phyloP scores from a whole-genome alignment of 345 rosid species.

The Sonneratia alba region DNA sequence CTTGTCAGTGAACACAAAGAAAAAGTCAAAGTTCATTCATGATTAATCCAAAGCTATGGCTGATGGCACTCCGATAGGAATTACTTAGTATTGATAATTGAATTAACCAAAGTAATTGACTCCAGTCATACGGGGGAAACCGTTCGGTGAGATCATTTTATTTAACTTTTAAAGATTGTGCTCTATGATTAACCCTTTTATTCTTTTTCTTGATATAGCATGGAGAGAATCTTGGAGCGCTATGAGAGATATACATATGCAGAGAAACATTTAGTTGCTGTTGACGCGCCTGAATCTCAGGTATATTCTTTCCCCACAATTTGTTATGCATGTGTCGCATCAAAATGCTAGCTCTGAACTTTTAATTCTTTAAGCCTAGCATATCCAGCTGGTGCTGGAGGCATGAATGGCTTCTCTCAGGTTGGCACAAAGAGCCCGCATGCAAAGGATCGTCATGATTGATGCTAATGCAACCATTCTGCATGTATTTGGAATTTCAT shows the following conservation, averaged over 20 bases:
- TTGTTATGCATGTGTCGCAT: not conserved
- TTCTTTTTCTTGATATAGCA: constrained; percentile 22
- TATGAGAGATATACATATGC: constrained; percentile 44
- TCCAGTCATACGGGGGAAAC: too few species aligned
- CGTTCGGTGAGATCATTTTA: not conserved
- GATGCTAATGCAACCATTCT: not conserved
- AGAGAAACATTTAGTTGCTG: constrained; percentile 27
- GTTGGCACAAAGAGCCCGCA: too few species aligned
- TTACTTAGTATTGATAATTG: too few species aligned
- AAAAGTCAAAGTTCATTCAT: too few species aligned
- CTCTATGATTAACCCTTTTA: not conserved
- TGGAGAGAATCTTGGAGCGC: constrained; percentile 68
- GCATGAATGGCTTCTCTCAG: too few species aligned
- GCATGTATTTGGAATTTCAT: too few species aligned
- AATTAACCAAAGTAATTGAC: too few species aligned
- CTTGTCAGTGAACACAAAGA: too few species aligned
- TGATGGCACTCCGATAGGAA: too few species aligned
- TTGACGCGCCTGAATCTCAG: constrained; percentile 29
- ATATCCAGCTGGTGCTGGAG: too few species aligned
- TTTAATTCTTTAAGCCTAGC: too few species aligned
- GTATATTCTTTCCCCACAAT: not conserved
- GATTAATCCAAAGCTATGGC: too few species aligned
- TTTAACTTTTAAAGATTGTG: not conserved
- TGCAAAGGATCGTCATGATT: not conserved
- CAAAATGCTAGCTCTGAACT: not conserved